Percentiles rank a stretch among this genome's conserved stretches.
Evolutionary conservation across 2,329 filamentous ascomycete species (phyloP).

Genomic region (Hirsutella rhossiliensis): DNA sequence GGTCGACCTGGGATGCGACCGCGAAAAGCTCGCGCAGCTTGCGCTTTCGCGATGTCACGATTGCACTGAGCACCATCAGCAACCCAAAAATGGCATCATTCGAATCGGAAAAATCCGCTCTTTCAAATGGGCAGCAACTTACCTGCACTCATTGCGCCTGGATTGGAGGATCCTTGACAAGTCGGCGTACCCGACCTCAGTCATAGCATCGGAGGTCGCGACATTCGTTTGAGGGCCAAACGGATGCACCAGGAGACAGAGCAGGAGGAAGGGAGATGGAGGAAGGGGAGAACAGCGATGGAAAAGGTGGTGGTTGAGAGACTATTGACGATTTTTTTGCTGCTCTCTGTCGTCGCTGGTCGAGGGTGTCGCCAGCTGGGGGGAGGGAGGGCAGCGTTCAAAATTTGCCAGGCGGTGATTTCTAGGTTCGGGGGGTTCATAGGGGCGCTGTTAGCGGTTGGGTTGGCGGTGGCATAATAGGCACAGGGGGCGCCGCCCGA

Average conservation of each 20-base stretch:
- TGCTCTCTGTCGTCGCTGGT: constrained; percentile 7
- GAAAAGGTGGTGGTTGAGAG: constrained; percentile 13
- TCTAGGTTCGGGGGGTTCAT: constrained; percentile 4
- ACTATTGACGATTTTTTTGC: constrained; percentile 18
- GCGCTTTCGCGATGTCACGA: constrained; percentile 76
- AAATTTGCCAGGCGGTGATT: constrained; percentile 18
- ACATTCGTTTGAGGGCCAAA: constrained; percentile 59
- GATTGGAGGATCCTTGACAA: constrained; percentile 53
- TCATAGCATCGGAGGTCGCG: constrained; percentile 57
- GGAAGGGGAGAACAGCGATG: constrained; percentile 16
- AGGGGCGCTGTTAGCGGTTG: constrained; percentile 4
- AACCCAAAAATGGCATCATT: constrained; percentile 30
- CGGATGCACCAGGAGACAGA: constrained; percentile 30
- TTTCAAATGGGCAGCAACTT: constrained; percentile 29
- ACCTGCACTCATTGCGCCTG: constrained; percentile 52
- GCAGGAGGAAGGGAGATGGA: constrained; percentile 16
- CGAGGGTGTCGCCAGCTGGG: constrained; percentile 15
- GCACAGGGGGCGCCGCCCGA: background rate
- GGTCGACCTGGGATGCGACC: constrained; percentile 58
- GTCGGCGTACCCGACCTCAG: constrained; percentile 56
- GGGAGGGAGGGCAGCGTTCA: constrained; percentile 15
- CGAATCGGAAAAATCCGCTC: constrained; percentile 37
- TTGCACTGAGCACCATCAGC: constrained; percentile 44
- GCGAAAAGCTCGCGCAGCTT: constrained; percentile 81
- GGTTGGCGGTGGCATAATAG: constrained; percentile 2